phyloP scores from a whole-genome alignment of 148 eudicot species.

The Chenopodium berlandieri region DNA sequence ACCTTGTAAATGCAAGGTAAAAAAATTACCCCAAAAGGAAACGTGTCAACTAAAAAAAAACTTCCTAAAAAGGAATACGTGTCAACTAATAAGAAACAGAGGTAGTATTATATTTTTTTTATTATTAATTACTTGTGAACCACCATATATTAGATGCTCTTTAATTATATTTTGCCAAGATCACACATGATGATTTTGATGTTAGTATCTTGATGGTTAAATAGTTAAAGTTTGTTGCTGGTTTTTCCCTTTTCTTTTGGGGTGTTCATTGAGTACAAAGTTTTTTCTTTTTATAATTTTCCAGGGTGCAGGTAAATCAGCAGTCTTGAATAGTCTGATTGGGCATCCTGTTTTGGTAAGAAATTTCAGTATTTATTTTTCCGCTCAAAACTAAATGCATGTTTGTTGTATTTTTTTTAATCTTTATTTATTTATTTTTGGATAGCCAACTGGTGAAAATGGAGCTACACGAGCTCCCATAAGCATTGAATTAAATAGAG shows the following conservation, averaged over 20 bases:
- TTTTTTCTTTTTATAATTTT: slow-evolving; percentile 8
- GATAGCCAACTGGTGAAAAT: slow-evolving; percentile 97
- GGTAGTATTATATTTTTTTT: background rate
- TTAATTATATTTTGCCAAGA: background rate
- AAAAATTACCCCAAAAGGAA: too few relatives aligned
- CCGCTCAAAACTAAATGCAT: background rate
- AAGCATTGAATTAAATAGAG: slow-evolving; percentile 76
- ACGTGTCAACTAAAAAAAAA: too few relatives aligned
- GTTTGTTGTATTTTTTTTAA: background rate
- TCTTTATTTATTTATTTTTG: background rate
- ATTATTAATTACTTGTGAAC: too few relatives aligned
- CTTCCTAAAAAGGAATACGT: too few relatives aligned
- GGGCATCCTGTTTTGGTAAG: slow-evolving; percentile 98
- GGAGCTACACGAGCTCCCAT: slow-evolving; percentile 98
- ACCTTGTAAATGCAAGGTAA: too few relatives aligned
- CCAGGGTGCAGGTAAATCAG: slow-evolving; percentile 98
- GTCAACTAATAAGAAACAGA: too few relatives aligned
- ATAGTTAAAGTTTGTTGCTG: background rate
- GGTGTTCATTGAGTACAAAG: background rate
- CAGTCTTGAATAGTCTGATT: slow-evolving; percentile 90
- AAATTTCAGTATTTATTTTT: background rate
- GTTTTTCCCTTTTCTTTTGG: background rate
- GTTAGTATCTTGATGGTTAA: background rate
- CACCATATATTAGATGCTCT: too few relatives aligned
- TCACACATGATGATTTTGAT: background rate